These are phyloP conservation scores for Biancaea sappan DNA, from an alignment of 306 rosid species.

Conservation along the genomic window DNA sequence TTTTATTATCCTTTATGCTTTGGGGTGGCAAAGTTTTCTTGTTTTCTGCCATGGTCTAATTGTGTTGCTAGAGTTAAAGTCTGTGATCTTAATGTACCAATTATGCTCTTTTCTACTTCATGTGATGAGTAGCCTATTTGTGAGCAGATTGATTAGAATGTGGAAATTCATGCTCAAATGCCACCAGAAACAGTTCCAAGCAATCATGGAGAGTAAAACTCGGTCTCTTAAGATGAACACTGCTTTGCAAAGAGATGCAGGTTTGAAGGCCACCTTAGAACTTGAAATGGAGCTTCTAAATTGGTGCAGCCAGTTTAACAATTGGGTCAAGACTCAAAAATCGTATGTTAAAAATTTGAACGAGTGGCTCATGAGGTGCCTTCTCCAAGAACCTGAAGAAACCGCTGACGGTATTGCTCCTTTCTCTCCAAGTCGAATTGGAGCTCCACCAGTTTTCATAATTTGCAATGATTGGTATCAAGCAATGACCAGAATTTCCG, in stretches of 20 bases:
- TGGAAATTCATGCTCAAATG: constrained; percentile 92
- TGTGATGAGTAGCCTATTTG: constrained; percentile 35
- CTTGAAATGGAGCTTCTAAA: constrained; percentile 92
- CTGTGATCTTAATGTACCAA: background rate
- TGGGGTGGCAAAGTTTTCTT: constrained; percentile 6
- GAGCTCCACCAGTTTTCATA: constrained; percentile 84
- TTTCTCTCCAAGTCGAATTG: constrained; percentile 86
- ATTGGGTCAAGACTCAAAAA: constrained; percentile 84
- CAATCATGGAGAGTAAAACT: constrained; percentile 86
- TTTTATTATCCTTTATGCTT: constrained; percentile 15
- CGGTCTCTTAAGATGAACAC: constrained; percentile 68
- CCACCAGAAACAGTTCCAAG: constrained; percentile 93
- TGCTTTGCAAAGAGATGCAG: constrained; percentile 64
- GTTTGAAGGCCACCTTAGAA: constrained; percentile 85
- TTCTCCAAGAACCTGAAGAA: constrained; percentile 75
- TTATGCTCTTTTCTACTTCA: constrained; percentile 1
- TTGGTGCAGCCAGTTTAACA: constrained; percentile 86
- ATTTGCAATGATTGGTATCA: constrained; percentile 93
- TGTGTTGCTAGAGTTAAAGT: constrained; percentile 9
- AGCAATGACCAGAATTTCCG: constrained; percentile 83
- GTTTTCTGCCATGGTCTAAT: constrained; percentile 13
- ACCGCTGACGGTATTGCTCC: constrained; percentile 87
- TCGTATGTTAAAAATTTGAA: constrained; percentile 79
- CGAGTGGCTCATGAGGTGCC: constrained; percentile 86
- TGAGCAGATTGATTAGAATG: constrained; percentile 86